Evolutionary conservation across 768 basidiomycete species (phyloP).

Genomic region (Mycena latifolia): DNA sequence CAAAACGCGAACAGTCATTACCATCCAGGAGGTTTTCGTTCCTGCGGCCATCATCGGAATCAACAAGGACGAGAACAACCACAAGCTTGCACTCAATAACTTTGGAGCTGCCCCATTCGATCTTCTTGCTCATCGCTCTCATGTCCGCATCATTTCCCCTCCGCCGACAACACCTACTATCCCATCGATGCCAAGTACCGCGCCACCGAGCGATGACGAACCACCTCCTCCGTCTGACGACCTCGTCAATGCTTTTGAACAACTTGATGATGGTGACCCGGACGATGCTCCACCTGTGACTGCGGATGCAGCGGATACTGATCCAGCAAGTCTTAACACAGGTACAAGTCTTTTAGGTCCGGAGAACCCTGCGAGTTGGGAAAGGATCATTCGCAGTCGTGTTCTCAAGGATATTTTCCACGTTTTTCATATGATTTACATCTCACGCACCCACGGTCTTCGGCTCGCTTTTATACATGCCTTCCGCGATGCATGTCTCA

Average conservation of each 20-base stretch:
- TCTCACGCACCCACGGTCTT: conserved; percentile 26
- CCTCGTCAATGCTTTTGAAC: background rate
- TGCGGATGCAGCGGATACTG: background rate
- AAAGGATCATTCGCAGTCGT: conserved; percentile 15
- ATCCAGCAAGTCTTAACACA: background rate
- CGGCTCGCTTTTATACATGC: too few species aligned
- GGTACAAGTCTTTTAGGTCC: too few species aligned
- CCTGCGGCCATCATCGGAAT: conserved; percentile 16
- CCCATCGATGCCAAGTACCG: conserved; percentile 2
- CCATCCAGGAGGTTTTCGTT: conserved; percentile 14
- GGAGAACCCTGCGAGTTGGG: too few species aligned
- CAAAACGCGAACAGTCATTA: conserved; percentile 17
- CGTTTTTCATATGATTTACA: conserved; percentile 34
- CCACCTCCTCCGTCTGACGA: background rate
- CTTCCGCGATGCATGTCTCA: too few species aligned
- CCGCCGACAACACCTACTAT: background rate
- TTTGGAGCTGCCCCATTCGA: conserved; percentile 19
- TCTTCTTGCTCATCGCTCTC: conserved; percentile 15
- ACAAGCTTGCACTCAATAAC: background rate
- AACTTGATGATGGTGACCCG: too few species aligned
- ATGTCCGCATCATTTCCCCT: conserved; percentile 13
- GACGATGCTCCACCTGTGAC: too few species aligned
- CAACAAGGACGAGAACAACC: conserved; percentile 2
- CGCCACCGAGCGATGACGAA: background rate
- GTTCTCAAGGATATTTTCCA: conserved; percentile 35